Evolutionary conservation across 805 yeast genomes (phyloP), one percentile per base, ranked within the genome.

Genomic region (Saccharomycopsis fibuligera): DNA sequence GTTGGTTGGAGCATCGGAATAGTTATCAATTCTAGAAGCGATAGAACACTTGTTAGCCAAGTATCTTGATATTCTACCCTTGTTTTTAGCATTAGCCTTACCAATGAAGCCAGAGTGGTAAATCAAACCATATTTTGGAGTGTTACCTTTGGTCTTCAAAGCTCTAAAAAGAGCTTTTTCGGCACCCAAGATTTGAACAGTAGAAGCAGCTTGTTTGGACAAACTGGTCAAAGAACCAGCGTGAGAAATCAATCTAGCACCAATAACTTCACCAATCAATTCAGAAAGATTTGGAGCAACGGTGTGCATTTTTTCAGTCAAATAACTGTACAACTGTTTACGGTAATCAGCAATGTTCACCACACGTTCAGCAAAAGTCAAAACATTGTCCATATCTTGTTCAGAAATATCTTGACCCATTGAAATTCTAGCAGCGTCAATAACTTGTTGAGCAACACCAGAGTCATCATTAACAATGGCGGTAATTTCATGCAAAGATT

Each of bases 141-240:
- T 93, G 69, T 93, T 96, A 62, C 90, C 96, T 72, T 93, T 93
- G 52, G 99, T 93, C 77, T 93, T 93, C 64, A 93, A 81, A 55
- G 99, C 99, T 75, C 99, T 84, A 79, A 93, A 93, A 54, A 93
- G 76, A 38, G 99, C 99, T 79, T 93, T 93, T 74, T 93, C 99
- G 56, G 99, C 98, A 69, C 99, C 99, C 66, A 93, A 78, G 58
- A 93, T 91, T 76, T 93, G 99, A 53, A 93, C 97, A 52, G 99
- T 93, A 22, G 99, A 93, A 50, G 99, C 99, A 62, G 99, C 98
- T 73, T 90, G 96, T 68, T 93, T 93, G 51, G 98, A 89, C 67
- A 93, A 74, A 72, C 86, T 91, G 56, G 96, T 90, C 67, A 93
- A 78, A 59, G 97, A 89, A 70, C 99, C 99, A 55, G 99, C 97